Evolutionary conservation across 352 stramenopile genomes (phyloP), one percentile per base, ranked within the genome.

Genomic region (Lagenidium giganteum): DNA sequence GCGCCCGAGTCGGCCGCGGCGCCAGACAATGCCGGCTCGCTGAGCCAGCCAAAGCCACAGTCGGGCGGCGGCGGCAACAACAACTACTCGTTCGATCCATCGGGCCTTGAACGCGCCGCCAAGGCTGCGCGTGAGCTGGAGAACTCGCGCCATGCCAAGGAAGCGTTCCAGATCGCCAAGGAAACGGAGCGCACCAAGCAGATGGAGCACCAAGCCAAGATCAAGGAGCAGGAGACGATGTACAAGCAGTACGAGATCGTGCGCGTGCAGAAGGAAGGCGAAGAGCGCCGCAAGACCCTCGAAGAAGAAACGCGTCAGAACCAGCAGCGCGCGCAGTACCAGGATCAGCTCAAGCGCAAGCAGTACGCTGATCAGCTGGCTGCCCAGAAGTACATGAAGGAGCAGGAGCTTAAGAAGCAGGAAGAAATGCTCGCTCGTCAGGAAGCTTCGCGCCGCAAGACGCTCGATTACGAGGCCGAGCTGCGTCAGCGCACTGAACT

Each of bases 341-440:
- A 96, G 62, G 96, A 99, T 76, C 86, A 99, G 64, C 86, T 99
- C 38, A 97, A 99, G 80, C 89, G 96, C 49, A 98, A 99, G 73
- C 87, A 97, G 61, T 96, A 98, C 58, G 95, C 96, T 2, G 95
- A 99, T 57, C 94, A 98, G 70, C 63, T 98, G 21, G 90, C 96
- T 25, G 94, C 95, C 21, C 93, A 98, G 63, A 98, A 97, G 69
- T 86, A 91, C 57, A 93, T 93, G 77, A 93, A 95, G 51, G 93
- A 97, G 58, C 94, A 98, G 64, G 93, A 98, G 75, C 64, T 98
- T 18, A 96, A 98, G 76, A 98, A 98, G 64, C 93, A 98, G 72
- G 96, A 99, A 73, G 96, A 99, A 76, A 97, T 97, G 67, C 80
- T 97, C 4, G 79, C 83, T 47, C 80, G 93, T 36, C 93, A 98